These are phyloP conservation scores for Eucalyptus curtisii DNA, from an alignment of 345 rosid genomes.

Conservation along the genomic window DNA sequence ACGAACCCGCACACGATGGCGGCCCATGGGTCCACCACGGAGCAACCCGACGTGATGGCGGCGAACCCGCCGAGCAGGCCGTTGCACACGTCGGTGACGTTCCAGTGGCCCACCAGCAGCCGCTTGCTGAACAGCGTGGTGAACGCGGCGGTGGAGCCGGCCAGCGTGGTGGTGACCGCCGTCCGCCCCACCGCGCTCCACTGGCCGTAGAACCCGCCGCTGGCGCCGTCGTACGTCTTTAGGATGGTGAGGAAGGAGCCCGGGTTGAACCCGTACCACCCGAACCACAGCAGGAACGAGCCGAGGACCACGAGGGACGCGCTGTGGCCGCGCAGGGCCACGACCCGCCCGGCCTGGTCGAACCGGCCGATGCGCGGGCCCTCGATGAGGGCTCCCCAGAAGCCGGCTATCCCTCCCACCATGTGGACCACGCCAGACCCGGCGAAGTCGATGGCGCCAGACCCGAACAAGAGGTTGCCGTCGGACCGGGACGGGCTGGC, in stretches of 20 bases:
- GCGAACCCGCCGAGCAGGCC: constrained; percentile 81
- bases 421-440: constrained; percentile 81
- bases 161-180: constrained; percentile 69
- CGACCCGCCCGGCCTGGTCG: constrained; percentile 23
- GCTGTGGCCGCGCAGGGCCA: constrained; percentile 57
- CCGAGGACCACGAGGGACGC: constrained; percentile 68
- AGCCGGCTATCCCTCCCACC: constrained; percentile 75
- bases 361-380: constrained; percentile 75
- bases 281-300: constrained; percentile 64
- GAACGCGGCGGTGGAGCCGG: constrained; percentile 71
- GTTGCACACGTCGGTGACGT: constrained; percentile 63
- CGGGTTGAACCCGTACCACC: constrained; percentile 86
- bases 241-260: constrained; percentile 42
- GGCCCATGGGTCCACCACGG: constrained; percentile 87
- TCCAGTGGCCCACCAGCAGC: constrained; percentile 64
- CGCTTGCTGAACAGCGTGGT: constrained; percentile 68
- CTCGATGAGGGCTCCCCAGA: constrained; percentile 64
- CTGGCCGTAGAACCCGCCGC: constrained; percentile 43
- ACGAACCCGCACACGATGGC: constrained; percentile 67
- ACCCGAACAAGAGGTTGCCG: constrained; percentile 19
- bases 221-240: constrained; percentile 5
- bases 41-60: constrained; percentile 70
- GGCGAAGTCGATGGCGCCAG: constrained; percentile 68
- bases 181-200: constrained; percentile 82
- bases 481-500: constrained; percentile 26